Conservation (phyloP, 352 stramenopile genomes). For the Pythium aquatile region DNA sequence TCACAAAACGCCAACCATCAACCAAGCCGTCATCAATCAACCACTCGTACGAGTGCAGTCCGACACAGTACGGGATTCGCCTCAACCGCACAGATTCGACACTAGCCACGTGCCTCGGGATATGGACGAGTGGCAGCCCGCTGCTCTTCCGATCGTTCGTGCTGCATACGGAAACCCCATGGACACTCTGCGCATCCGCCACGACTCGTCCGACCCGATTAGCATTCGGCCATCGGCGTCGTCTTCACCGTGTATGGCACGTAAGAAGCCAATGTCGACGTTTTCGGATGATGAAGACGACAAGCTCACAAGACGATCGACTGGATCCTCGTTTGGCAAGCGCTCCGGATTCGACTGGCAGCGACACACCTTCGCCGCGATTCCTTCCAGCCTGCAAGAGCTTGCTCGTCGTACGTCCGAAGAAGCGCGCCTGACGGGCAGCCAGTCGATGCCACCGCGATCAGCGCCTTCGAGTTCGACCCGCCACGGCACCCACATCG, state of each 20-base stretch:
- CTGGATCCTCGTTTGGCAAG: constrained; percentile 10
- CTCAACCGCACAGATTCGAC: neutral
- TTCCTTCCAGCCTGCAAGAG: constrained; percentile 22
- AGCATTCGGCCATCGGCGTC: constrained; percentile 21
- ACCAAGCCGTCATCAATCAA: neutral
- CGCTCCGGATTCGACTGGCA: constrained; percentile 13
- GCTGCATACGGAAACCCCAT: constrained; percentile 22
- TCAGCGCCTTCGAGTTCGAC: constrained; percentile 15
- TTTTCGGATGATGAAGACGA: constrained; percentile 20
- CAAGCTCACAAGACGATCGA: constrained; percentile 8
- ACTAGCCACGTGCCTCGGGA: constrained; percentile 2
- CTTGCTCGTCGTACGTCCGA: constrained; percentile 16
- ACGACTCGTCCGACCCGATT: constrained; percentile 25
- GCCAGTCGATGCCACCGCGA: constrained; percentile 23
- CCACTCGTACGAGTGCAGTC: neutral
- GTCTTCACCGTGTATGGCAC: constrained; percentile 19
- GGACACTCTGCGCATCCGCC: constrained; percentile 25
- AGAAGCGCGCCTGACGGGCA: constrained; percentile 12
- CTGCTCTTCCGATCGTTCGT: constrained; percentile 13
- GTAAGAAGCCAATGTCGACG: constrained; percentile 3
- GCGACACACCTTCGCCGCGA: constrained; percentile 26
- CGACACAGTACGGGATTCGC: neutral
- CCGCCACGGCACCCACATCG: constrained; percentile 42
- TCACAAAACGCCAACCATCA: constrained; percentile 1
- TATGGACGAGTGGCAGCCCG: constrained; percentile 18